Evolutionary conservation across 2,329 filamentous ascomycete species (phyloP).

Genomic region (Acephala macrosclerotiorum): DNA sequence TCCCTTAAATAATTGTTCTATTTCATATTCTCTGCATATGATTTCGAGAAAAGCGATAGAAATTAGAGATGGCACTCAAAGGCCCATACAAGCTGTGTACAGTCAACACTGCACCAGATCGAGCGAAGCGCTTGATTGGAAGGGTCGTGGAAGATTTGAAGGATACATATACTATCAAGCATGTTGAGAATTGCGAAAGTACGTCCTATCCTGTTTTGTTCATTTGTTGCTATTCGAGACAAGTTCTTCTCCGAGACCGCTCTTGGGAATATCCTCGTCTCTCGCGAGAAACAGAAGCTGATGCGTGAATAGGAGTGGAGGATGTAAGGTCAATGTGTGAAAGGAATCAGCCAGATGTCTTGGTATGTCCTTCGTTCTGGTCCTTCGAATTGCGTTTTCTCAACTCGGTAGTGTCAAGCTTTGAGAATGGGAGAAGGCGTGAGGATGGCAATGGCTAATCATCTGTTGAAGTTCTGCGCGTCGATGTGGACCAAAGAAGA

Average conservation of each 20-base stretch:
- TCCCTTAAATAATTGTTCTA: not conserved
- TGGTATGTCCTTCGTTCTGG: slow-evolving; percentile 49
- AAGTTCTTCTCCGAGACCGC: not conserved
- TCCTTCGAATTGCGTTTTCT: not conserved
- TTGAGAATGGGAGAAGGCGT: not conserved
- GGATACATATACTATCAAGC: slow-evolving; percentile 67
- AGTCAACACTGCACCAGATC: slow-evolving; percentile 72
- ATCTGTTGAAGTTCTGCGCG: slow-evolving; percentile 61
- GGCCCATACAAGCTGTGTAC: slow-evolving; percentile 71
- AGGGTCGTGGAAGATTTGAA: slow-evolving; percentile 66
- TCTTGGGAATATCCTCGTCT: not conserved
- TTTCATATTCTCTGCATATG: not conserved
- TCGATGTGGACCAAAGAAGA: slow-evolving; percentile 60
- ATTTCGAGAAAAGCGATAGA: not conserved
- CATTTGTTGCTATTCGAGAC: not conserved
- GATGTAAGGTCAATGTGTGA: slow-evolving; percentile 62
- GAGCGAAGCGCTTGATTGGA: slow-evolving; percentile 68
- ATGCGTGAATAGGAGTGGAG: slow-evolving; percentile 53
- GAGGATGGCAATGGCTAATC: not conserved
- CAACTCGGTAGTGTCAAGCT: not conserved
- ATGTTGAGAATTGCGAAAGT: slow-evolving; percentile 70
- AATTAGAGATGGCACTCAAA: slow-evolving; percentile 47
- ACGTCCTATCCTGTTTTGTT: slow-evolving; percentile 12
- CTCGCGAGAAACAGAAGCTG: slow-evolving; percentile 2
- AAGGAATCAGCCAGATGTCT: slow-evolving; percentile 58